Evolutionary conservation across 805 yeast species (phyloP).

Genomic region (Lipomyces mesembrius): DNA sequence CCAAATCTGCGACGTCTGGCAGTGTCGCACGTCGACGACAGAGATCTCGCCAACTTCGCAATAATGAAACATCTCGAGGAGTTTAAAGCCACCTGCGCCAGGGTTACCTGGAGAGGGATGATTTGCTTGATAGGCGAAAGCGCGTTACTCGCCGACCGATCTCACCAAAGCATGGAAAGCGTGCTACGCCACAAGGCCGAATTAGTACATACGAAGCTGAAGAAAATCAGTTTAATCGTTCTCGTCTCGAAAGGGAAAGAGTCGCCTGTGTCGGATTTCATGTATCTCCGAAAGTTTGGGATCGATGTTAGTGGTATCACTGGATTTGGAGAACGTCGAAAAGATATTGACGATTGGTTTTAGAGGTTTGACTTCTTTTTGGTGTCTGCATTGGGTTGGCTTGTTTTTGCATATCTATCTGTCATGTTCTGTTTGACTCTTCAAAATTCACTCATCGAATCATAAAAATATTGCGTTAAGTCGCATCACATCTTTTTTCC

Average conservation of each 20-base stretch:
- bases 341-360: neutral
- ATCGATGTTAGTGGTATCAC: neutral
- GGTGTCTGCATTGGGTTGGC: neutral
- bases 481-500: neutral
- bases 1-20: neutral
- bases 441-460: neutral
- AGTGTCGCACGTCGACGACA: slow-evolving; percentile 1
- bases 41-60: neutral
- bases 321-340: neutral
- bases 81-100: neutral
- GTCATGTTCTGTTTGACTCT: neutral
- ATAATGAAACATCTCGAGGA: neutral
- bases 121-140: neutral
- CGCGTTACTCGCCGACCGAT: neutral
- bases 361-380: neutral
- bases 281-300: neutral
- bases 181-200: neutral
- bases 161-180: neutral
- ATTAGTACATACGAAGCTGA: neutral
- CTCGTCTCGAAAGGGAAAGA: neutral
- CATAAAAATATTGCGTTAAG: neutral
- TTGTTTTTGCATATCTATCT: neutral
- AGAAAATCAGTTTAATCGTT: neutral
- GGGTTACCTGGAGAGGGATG: neutral
- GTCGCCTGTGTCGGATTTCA: neutral